Percentiles rank a stretch among this genome's conserved stretches.
phyloP scores from a whole-genome alignment of 345 rosid species.

The Eucalyptus fibrosa region DNA sequence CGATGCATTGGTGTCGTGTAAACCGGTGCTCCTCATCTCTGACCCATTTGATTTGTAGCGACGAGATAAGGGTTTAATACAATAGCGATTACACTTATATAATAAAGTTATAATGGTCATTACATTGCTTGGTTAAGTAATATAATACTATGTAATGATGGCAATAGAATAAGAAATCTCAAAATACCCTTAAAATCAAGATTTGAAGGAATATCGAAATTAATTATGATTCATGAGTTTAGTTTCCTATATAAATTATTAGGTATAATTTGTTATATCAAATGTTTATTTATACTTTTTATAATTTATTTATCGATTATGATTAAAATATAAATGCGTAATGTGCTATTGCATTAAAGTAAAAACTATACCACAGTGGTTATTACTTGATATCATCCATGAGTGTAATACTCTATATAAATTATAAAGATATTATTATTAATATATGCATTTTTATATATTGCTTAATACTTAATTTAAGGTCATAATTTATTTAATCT shows the following conservation, averaged over 20 bases:
- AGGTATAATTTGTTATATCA: neutral
- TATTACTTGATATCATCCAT: neutral
- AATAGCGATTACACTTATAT: neutral
- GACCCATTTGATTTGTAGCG: neutral
- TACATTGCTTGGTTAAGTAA: neutral
- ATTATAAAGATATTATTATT: no score
- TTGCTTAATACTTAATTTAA: no score
- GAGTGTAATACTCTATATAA: neutral
- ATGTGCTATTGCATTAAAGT: neutral
- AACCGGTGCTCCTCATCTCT: fast-evolving
- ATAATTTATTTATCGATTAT: neutral
- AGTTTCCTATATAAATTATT: neutral
- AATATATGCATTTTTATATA: no score
- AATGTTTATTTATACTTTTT: neutral
- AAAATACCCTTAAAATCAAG: neutral
- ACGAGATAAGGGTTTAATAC: neutral
- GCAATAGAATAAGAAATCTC: neutral
- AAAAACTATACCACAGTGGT: neutral
- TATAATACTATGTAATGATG: neutral
- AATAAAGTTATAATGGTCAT: neutral
- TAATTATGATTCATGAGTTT: neutral
- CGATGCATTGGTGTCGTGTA: neutral
- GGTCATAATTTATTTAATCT: no score
- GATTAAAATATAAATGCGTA: neutral
- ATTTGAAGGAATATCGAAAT: neutral